Evolutionary conservation across 495 filamentous ascomycete species (phyloP).

Genomic region (Chaetomidium leptoderma): DNA sequence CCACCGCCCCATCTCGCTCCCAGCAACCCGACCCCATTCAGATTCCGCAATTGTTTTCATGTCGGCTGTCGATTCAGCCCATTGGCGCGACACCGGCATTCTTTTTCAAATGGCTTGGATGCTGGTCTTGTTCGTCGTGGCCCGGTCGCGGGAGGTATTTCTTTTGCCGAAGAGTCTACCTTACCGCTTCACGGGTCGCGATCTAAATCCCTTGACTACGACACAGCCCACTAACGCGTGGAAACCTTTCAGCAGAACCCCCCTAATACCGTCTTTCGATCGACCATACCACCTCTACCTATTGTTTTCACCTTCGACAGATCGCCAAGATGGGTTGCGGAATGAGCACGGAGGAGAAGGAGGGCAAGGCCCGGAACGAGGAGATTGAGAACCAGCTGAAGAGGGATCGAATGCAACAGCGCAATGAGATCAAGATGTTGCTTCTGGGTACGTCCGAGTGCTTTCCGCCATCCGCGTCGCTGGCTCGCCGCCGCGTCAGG

Average conservation of each 20-base stretch:
- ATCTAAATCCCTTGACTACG: background rate
- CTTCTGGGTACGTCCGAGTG: constrained; percentile 70
- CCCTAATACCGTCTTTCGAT: constrained; percentile 17
- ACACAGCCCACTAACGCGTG: constrained; percentile 12
- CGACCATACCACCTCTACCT: constrained; percentile 19
- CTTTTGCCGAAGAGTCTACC: background rate
- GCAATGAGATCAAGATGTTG: constrained; percentile 99
- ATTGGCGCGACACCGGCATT: background rate
- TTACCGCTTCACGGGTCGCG: background rate
- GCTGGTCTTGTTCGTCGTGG: background rate
- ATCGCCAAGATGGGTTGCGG: constrained; percentile 92
- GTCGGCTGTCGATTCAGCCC: background rate
- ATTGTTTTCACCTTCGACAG: constrained; percentile 20
- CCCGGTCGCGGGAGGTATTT: background rate
- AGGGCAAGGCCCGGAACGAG: constrained; percentile 98
- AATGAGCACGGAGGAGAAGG: constrained; percentile 99
- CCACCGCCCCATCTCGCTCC: background rate
- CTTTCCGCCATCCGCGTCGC: background rate
- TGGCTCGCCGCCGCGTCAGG: background rate
- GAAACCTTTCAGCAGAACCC: constrained; percentile 3
- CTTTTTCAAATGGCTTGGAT: background rate
- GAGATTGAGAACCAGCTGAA: constrained; percentile 99
- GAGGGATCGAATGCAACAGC: constrained; percentile 89
- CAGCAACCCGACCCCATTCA: background rate
- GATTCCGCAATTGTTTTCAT: background rate